Conservation (phyloP, 1,284 basidiomycete genomes). For the Sanguinoderma infundibulare region DNA sequence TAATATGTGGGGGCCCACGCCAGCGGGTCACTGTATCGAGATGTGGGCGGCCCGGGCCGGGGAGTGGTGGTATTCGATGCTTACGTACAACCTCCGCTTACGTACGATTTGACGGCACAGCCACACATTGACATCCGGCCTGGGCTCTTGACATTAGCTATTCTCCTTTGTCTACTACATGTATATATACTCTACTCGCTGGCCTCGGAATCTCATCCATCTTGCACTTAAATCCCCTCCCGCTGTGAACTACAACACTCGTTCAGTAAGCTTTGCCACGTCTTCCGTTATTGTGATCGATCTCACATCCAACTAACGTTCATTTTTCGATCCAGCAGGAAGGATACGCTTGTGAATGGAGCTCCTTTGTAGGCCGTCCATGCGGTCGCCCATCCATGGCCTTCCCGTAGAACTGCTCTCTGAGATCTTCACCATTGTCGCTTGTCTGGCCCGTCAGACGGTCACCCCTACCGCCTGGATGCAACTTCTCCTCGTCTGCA, state of each 20-base stretch:
- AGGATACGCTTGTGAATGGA: background rate
- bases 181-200: too few species aligned
- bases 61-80: too few species aligned
- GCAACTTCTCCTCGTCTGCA: constrained; percentile 5
- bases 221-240: too few species aligned
- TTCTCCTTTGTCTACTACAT: too few species aligned
- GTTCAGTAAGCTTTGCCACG: background rate
- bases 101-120: too few species aligned
- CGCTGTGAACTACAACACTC: background rate
- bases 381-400: background rate
- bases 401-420: constrained; percentile 1
- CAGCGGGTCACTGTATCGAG: too few species aligned
- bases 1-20: too few species aligned
- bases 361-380: background rate
- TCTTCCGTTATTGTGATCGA: background rate
- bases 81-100: too few species aligned
- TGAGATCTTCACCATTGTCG: background rate
- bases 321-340: background rate
- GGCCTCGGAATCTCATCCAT: too few species aligned
- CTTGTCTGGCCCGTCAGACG: background rate
- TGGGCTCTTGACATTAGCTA: too few species aligned
- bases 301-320: background rate
- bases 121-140: too few species aligned
- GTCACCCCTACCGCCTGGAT: background rate
- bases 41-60: too few species aligned